These are phyloP conservation scores for Cyamopsis tetragonoloba DNA, from an alignment of 306 rosid genomes.

Conservation along the genomic window DNA sequence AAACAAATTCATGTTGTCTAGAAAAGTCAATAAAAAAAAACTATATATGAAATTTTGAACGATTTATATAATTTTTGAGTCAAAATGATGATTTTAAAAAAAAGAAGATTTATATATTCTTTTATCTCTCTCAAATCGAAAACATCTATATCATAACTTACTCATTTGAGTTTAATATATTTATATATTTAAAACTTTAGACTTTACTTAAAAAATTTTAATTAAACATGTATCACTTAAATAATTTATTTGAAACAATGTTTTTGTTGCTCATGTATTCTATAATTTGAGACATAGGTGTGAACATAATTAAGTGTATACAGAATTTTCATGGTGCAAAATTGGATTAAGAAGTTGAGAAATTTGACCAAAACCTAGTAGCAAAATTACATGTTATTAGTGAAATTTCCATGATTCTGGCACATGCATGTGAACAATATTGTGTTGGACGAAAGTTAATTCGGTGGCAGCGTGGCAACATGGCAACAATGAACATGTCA, in stretches of 20 bases:
- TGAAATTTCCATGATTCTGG: background rate
- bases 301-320: background rate
- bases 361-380: conserved; percentile 12
- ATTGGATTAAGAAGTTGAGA: background rate
- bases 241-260: no score
- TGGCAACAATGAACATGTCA: background rate
- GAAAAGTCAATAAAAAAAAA: background rate
- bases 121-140: no score
- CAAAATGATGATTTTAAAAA: background rate
- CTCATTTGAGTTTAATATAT: no score
- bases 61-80: background rate
- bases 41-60: background rate
- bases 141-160: no score
- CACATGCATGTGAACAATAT: background rate
- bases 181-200: no score
- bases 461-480: conserved; percentile 24
- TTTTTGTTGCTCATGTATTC: no score
- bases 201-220: no score
- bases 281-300: background rate
- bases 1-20: no score
- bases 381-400: background rate
- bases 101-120: background rate
- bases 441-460: background rate
- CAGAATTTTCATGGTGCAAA: background rate
- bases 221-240: no score